phyloP scores from a whole-genome alignment of 1,284 basidiomycete genomes.

The Earliella scabrosa region DNA sequence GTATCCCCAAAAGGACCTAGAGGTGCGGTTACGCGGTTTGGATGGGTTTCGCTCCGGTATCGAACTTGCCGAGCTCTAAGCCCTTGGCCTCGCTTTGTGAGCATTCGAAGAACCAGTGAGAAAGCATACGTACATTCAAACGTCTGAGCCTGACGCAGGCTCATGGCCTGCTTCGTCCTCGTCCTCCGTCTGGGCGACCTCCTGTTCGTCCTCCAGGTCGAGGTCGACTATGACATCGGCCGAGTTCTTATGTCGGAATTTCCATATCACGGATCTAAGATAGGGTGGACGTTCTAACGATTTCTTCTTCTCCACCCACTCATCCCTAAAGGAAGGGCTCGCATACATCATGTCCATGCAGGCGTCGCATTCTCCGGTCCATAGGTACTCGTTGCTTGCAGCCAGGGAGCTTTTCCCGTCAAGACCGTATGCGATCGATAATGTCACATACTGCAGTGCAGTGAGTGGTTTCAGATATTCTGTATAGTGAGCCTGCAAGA shows the following conservation, averaged over 20 bases:
- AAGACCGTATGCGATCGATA: constrained; percentile 19
- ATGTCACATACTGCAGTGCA: constrained; percentile 12
- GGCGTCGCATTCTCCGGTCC: constrained; percentile 27
- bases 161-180: neutral
- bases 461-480: constrained; percentile 12
- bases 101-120: too few species aligned
- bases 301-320: constrained; percentile 23
- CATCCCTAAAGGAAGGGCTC: constrained; percentile 9
- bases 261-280: constrained; percentile 21
- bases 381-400: constrained; percentile 13
- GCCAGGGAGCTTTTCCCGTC: constrained; percentile 11
- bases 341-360: constrained; percentile 28
- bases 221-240: constrained; percentile 8
- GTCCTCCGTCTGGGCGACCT: neutral
- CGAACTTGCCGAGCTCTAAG: too few species aligned
- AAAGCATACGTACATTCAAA: too few species aligned
- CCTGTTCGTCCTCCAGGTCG: constrained; percentile 11
- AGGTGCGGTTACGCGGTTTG: too few species aligned
- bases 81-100: too few species aligned
- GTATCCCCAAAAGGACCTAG: too few species aligned
- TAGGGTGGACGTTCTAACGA: constrained; percentile 9
- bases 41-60: too few species aligned
- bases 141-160: neutral
- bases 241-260: constrained; percentile 15
- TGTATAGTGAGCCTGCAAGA: constrained; percentile 16